A percentile compares a stretch with the other conserved stretches of the same genome.
phyloP scores from a whole-genome alignment of 176 grass and related monocot genomes.

The Lolium perenne region DNA sequence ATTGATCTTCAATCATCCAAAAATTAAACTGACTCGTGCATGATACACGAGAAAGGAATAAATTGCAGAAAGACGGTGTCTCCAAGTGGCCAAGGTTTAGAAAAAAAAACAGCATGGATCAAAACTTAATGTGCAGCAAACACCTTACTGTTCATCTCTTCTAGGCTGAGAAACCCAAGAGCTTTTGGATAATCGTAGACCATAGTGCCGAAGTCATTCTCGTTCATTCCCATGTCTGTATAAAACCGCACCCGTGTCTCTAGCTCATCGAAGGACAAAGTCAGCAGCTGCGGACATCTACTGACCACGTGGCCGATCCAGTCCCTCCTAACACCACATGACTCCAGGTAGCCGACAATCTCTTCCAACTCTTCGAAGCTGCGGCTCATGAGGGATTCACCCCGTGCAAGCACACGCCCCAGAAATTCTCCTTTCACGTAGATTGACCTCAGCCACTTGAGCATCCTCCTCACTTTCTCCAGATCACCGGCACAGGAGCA shows the following conservation, averaged over 20 bases:
- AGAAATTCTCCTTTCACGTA: constrained; percentile 80
- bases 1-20: neutral
- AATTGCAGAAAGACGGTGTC: neutral
- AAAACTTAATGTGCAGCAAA: constrained; percentile 48
- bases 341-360: constrained; percentile 60
- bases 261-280: constrained; percentile 64
- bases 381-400: constrained; percentile 52
- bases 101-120: constrained; percentile 30
- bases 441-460: constrained; percentile 85
- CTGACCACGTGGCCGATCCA: constrained; percentile 83
- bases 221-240: constrained; percentile 81
- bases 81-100: neutral
- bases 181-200: constrained; percentile 91
- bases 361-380: constrained; percentile 76
- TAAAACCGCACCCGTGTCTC: constrained; percentile 76
- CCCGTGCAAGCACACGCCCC: constrained; percentile 69
- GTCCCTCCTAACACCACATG: constrained; percentile 72
- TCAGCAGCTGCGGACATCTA: constrained; percentile 75
- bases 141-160: constrained; percentile 99
- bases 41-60: neutral
- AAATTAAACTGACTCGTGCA: neutral
- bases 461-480: constrained; percentile 58
- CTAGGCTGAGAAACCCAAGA: constrained; percentile 77
- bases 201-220: constrained; percentile 92
- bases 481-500: constrained; percentile 75